Evolutionary conservation across 2,329 filamentous ascomycete genomes (phyloP), one percentile per base, ranked within the genome.

Genomic region (Trichoderma endophyticum): DNA sequence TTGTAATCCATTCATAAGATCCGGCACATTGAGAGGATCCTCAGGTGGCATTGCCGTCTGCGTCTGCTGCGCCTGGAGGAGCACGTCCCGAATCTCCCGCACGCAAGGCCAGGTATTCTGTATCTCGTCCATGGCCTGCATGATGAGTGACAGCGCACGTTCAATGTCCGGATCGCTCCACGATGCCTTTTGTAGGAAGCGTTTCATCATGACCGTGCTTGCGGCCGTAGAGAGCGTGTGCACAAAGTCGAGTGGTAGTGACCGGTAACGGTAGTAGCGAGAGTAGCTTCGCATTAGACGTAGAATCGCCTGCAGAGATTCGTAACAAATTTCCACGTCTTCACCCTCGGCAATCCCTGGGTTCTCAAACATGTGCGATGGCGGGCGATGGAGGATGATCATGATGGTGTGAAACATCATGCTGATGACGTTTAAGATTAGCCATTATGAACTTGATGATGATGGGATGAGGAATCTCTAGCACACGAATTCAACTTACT

Each of bases 61-160:
- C 26, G 76, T 76, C 64, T 77, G 76, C 71, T 79, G 78, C 36
- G 79, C 78, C 54, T 78, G 75, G 56, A 79, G 70, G 57, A 81
- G 74, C 54, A 77, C 78, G 64, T 83, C 81, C 34, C 78, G 76
- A 9, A 86, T 82, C 73, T 85, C 84, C 30, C 77, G 77, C 36
- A 85, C 81, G 73, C 83, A 85, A 6, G 83, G 82, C 82, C 83
- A 86, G 8, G 83, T 84, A 54, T 84, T 81, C 34, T 88, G 81
- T 39, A 90, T 85, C n/a, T 83, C 81, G 39, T 86, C 81, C 73
- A 88, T 85, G 43, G 85, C 84, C 5, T 87, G 83, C 0, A 84
- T 77, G n/a, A 84, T 81, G 18, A 84, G 81, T 9, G 84, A 83
- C 28, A 91, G 79, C 21, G 85, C 84, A 32, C 80, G 81, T 0